Percentiles rank a stretch among this genome's conserved stretches.
These are phyloP conservation scores for Thalassiosira oceanica DNA, from an alignment of 352 stramenopile genomes.

Conservation along the genomic window DNA sequence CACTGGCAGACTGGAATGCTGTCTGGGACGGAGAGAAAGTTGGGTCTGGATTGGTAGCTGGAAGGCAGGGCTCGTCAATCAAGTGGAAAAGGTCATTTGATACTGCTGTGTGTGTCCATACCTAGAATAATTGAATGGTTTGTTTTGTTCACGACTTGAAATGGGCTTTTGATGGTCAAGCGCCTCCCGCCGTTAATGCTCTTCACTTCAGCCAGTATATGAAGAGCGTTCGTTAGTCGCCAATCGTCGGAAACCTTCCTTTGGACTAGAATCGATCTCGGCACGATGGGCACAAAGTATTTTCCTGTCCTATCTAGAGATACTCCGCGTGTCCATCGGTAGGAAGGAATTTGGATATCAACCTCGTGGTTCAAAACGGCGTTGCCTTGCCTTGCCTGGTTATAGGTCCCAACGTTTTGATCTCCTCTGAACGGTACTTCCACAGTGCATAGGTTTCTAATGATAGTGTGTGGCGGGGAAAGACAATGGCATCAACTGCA, in stretches of 20 bases:
- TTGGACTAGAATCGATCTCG: slow-evolving; percentile 60
- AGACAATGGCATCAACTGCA: slow-evolving; percentile 65
- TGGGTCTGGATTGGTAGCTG: too few relatives aligned
- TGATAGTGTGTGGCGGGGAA: slow-evolving; percentile 82
- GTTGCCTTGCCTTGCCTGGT: slow-evolving; percentile 14
- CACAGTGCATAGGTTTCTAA: slow-evolving; percentile 79
- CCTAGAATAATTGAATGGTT: slow-evolving; percentile 74
- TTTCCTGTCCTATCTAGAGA: slow-evolving; percentile 78
- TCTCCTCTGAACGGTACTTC: slow-evolving; percentile 84
- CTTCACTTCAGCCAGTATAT: slow-evolving; percentile 81
- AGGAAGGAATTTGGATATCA: slow-evolving; percentile 81
- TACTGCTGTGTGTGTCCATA: slow-evolving; percentile 20
- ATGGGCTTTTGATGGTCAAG: slow-evolving; percentile 69
- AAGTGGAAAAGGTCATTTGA: neutral
- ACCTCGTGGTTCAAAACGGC: slow-evolving; percentile 60
- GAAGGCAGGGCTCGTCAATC: too few relatives aligned
- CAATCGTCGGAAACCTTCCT: slow-evolving; percentile 74
- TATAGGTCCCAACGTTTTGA: slow-evolving; percentile 43
- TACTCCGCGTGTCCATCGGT: slow-evolving; percentile 75
- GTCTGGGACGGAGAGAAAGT: too few relatives aligned
- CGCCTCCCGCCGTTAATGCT: slow-evolving; percentile 81
- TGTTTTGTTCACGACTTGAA: slow-evolving; percentile 82
- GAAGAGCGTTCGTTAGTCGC: slow-evolving; percentile 81
- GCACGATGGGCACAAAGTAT: slow-evolving; percentile 69
- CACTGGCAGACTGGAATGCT: too few relatives aligned